These are phyloP conservation scores for Didymellaceae sp. DNA, from an alignment of 2,329 filamentous ascomycete genomes.

Conservation along the genomic window DNA sequence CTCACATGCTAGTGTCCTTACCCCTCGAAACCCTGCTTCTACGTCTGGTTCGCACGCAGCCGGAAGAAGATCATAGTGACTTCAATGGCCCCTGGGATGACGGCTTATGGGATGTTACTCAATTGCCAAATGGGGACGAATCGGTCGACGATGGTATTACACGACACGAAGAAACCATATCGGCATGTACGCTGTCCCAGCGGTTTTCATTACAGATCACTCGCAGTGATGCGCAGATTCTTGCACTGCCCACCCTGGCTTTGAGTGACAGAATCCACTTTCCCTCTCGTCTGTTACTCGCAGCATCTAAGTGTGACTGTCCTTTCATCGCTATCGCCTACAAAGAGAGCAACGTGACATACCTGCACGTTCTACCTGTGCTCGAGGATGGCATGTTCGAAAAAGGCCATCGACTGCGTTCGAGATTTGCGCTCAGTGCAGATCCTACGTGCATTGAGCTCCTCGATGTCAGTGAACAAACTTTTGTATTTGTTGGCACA, in stretches of 20 bases:
- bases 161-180: constrained; percentile 41
- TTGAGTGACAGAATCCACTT: constrained; percentile 27
- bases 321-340: constrained; percentile 30
- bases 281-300: constrained; percentile 27
- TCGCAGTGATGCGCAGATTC: constrained; percentile 28
- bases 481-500: constrained; percentile 39
- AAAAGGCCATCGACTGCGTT: not conserved
- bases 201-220: constrained; percentile 42
- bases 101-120: constrained; percentile 34
- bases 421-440: constrained; percentile 24
- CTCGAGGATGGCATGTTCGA: constrained; percentile 25
- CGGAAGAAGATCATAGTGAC: constrained; percentile 23
- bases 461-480: constrained; percentile 24
- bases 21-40: constrained; percentile 41
- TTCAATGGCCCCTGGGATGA: constrained; percentile 34
- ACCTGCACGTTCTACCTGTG: constrained; percentile 33
- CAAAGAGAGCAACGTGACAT: constrained; percentile 26
- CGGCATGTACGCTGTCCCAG: constrained; percentile 32
- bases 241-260: constrained; percentile 28
- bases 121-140: constrained; percentile 32
- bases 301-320: constrained; percentile 23
- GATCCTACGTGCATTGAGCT: constrained; percentile 47
- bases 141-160: constrained; percentile 31
- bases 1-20: constrained; percentile 48
- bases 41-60: constrained; percentile 33